phyloP scores from a whole-genome alignment of 495 filamentous ascomycete genomes.

The Tuber magnatum region DNA sequence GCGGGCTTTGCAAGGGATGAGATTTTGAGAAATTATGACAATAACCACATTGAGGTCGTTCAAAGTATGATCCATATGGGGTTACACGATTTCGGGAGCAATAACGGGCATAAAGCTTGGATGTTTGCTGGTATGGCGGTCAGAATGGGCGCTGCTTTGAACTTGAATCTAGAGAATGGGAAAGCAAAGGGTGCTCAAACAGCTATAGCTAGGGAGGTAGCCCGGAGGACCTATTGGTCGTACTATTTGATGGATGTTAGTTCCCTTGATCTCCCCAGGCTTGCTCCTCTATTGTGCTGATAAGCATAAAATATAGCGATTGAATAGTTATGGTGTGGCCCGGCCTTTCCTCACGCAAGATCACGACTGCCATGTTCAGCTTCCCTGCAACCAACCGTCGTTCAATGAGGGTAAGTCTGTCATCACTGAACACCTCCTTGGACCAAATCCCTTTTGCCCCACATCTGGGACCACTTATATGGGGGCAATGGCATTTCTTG shows the following conservation, averaged over 20 bases:
- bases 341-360: constrained; percentile 41
- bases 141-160: constrained; percentile 40
- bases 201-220: constrained; percentile 30
- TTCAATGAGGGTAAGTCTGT: constrained; percentile 36
- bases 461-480: constrained; percentile 29
- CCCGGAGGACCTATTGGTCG: constrained; percentile 40
- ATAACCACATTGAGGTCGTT: constrained; percentile 36
- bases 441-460: constrained; percentile 34
- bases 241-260: constrained; percentile 42
- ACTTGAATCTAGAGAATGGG: constrained; percentile 39
- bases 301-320: constrained; percentile 27
- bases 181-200: constrained; percentile 31
- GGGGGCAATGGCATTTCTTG: constrained; percentile 41
- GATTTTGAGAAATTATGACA: constrained; percentile 39
- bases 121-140: constrained; percentile 42
- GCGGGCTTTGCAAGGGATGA: constrained; percentile 27
- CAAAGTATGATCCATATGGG: constrained; percentile 41
- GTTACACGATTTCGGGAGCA: constrained; percentile 40
- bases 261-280: not conserved
- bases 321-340: constrained; percentile 41
- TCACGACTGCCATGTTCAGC: constrained; percentile 40
- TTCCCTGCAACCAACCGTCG: constrained; percentile 40
- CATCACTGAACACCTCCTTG: constrained; percentile 35
- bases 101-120: constrained; percentile 40
- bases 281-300: constrained; percentile 6